Conservation (phyloP, 2,329 filamentous ascomycete genomes). For the Dactylonectria estremocensis region DNA sequence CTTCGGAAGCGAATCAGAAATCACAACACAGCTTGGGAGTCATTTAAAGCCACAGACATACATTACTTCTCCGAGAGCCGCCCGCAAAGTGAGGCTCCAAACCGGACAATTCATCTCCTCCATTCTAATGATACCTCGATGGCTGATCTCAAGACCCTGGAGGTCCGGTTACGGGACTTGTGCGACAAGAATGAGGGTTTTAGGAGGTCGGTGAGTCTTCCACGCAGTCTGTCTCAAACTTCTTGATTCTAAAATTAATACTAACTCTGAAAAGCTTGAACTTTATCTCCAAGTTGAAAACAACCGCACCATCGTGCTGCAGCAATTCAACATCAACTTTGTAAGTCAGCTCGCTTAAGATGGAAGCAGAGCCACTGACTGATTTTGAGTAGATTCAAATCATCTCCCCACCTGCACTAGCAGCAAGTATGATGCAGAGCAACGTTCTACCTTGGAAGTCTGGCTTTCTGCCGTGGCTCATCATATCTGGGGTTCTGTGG, state of each 20-base stretch:
- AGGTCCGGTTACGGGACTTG: background rate
- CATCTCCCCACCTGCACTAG: conserved; percentile 9
- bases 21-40: background rate
- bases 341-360: background rate
- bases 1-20: background rate
- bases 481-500: conserved; percentile 1
- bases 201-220: background rate
- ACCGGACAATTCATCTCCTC: background rate
- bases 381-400: conserved; percentile 3
- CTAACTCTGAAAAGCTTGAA: background rate
- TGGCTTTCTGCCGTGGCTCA: conserved; percentile 7
- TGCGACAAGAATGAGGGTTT: background rate
- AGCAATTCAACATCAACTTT: conserved; percentile 9
- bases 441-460: conserved; percentile 21
- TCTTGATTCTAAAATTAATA: background rate
- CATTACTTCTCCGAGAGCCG: background rate
- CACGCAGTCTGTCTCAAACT: background rate
- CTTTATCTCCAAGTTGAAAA: conserved; percentile 1
- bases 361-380: background rate
- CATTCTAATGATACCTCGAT: background rate
- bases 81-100: background rate
- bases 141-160: background rate
- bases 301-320: conserved; percentile 2
- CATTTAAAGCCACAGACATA: background rate
- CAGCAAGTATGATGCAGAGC: conserved; percentile 15